phyloP scores from a whole-genome alignment of 2,329 filamentous ascomycete species.

The Acephala macrosclerotiorum region DNA sequence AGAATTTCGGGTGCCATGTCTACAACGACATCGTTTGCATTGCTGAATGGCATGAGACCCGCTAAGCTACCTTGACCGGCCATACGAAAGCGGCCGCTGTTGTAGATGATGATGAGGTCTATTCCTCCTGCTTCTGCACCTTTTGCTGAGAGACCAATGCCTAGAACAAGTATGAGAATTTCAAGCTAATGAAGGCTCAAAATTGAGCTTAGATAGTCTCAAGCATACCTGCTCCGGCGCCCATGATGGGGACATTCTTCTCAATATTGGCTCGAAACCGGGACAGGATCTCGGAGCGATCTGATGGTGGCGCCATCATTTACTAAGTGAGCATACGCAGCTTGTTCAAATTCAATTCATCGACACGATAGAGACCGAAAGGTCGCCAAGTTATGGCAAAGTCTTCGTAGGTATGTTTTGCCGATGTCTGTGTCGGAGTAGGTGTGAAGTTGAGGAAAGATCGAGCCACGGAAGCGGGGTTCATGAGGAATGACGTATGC shows the following conservation, averaged over 20 bases:
- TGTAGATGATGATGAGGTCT: constrained; percentile 77
- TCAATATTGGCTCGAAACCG: constrained; percentile 61
- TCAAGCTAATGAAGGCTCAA: not conserved
- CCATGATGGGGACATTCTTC: constrained; percentile 66
- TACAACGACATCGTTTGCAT: constrained; percentile 73
- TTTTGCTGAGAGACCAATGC: constrained; percentile 75
- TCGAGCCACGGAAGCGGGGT: no score
- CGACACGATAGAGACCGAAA: not conserved
- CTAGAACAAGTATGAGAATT: constrained; percentile 43
- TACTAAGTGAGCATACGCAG: constrained; percentile 2
- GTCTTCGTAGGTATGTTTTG: not conserved
- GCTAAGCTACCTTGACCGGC: constrained; percentile 73
- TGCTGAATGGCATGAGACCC: constrained; percentile 74
- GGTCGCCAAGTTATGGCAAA: no score
- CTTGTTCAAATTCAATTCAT: constrained; percentile 34
- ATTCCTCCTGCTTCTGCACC: constrained; percentile 72
- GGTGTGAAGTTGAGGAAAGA: not conserved
- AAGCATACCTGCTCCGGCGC: constrained; percentile 65
- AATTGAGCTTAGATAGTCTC: not conserved
- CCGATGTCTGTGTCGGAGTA: not conserved
- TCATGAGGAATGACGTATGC: no score
- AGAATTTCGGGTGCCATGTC: constrained; percentile 75
- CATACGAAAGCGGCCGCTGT: constrained; percentile 77
- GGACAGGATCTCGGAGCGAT: constrained; percentile 62
- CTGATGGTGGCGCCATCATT: constrained; percentile 63